Base-by-base conservation (phyloP, 768 basidiomycete genomes). In the Boletus sp. region DNA sequence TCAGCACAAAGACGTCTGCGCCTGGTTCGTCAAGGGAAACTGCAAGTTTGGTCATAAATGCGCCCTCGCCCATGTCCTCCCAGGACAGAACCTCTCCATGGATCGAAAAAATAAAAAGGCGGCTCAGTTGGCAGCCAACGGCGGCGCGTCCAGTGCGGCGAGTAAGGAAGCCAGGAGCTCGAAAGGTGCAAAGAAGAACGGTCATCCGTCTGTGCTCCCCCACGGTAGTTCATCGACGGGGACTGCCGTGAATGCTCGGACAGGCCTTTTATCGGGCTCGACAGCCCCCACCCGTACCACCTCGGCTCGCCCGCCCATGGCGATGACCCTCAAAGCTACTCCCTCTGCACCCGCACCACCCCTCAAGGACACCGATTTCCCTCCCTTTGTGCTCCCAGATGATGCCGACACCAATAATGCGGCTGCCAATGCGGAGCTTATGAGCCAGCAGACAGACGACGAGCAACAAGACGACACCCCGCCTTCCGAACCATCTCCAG, bases 61-160 rank as follows among this genome's bases (percentile, higher is more conserved):
- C 65, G 96, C 96, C 4, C 83, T 98, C 39, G 94, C 94, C 1
- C 96, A 98, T 70, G 80, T 99, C 52, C 80, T 94, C 8, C 96
- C 96, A 1, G 96, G 95, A 9, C 94, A 98, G 76, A 87, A 82
- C 67, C 89, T 95, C 85, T 83, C 88, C 7, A 95, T 96, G 92
- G 96, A 98, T 68, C 78, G 94, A 64, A 96, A 97, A 82, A 98
- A 98, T 78, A 98, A 98, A 78, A 92, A 92, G 70, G 86, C 90
- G 14, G 92, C 92, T 0, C 91, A 92, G 65, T 70, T 81, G 32
- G 84, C 86, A 4, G 82, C 83, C 0, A 79, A 77, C 40, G 74
- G 75, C 4, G 76, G 77, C 7, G 76, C 69, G 14, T 71, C 76
- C 18, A 69, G 59, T 12, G 65, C 71, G 6, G 50, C 66, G 7